Base-by-base conservation (phyloP, 1,284 basidiomycete species). In the Rhizoctonia solani region DNA sequence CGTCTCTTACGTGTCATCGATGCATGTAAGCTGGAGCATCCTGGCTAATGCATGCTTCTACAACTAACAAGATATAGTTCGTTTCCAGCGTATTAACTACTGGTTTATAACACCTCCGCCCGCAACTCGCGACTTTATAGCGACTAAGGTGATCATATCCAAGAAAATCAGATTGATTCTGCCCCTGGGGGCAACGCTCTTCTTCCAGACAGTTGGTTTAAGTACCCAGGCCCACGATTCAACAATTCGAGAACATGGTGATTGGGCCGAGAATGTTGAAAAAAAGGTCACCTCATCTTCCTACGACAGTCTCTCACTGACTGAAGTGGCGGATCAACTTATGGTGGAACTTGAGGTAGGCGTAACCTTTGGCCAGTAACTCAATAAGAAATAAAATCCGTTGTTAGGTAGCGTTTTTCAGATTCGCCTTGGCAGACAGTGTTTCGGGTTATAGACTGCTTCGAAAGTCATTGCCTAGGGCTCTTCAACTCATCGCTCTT, bases 311-410 rank as follows among this genome's bases (percentile, higher is more conserved):
- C 27, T 37, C 14, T 52, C 39, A 27, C 11, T 65, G 19, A 23
- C 30, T 2, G 25, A 50, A 9, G 23, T 53, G 8, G 49, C 27
- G 8, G 39, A 53, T 23, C 32, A 37, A 25, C 49, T 65, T n/a
- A n/a, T 25, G 21, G 59, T 34, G 3, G 16, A 52, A 44, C 49
- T 65, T 42, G 59, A 65, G 37, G 59, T 65, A 27, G 39, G 56
- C 23, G n/a, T 9, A 6, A 9, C 19, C 8, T 23, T 41, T 23
- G 13, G 19, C 5, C 9, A 14, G 16, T 44, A 39, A 13, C 27
- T 11, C 19, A 14, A 21, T 37, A 14, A 3, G 16, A 25, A 11
- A 42, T 5, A 3, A 41, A 41, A 2, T 39, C 27, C 4, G 19
- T 21, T 14, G 8, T n/a, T 21, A 65, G 59, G n/a, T 65, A 21